phyloP scores from a whole-genome alignment of 345 rosid genomes.

The Erysimum cheiranthoides region DNA sequence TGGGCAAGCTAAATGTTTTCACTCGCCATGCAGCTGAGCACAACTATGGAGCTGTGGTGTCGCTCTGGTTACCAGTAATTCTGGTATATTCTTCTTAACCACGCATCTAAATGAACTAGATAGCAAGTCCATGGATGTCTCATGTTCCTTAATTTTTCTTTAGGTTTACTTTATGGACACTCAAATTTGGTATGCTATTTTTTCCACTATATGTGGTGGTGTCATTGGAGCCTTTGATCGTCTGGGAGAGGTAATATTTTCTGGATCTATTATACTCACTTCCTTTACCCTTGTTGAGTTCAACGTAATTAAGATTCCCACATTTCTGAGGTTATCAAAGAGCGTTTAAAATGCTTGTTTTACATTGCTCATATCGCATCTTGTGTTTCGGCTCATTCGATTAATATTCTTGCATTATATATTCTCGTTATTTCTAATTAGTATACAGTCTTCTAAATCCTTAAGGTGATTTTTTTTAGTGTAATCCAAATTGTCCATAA shows the following conservation, averaged over 20 bases:
- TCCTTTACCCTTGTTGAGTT: background rate
- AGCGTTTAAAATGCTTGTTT: constrained; percentile 5
- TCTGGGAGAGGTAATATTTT: constrained; percentile 81
- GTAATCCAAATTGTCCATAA: constrained; percentile 9
- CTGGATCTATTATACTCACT: constrained; percentile 10
- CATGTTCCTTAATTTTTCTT: constrained; percentile 39
- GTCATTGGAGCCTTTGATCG: constrained; percentile 92
- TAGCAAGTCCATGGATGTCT: constrained; percentile 24
- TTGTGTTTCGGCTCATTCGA: background rate
- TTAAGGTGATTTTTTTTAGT: background rate
- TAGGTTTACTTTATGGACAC: constrained; percentile 96
- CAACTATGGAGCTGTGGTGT: constrained; percentile 75
- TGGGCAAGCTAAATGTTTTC: constrained; percentile 21
- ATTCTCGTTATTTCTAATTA: background rate
- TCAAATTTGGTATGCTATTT: constrained; percentile 93
- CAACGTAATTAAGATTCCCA: background rate
- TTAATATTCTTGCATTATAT: constrained; percentile 5
- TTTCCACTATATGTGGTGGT: constrained; percentile 92
- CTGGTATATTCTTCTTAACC: constrained; percentile 53
- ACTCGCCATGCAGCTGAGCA: constrained; percentile 58
- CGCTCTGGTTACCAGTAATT: constrained; percentile 87
- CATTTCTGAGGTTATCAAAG: background rate
- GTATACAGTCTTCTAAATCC: background rate
- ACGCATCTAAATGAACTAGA: constrained; percentile 14
- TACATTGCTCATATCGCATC: background rate